Base-by-base conservation (phyloP, 768 basidiomycete genomes). In the Filobasidium floriforme region DNA sequence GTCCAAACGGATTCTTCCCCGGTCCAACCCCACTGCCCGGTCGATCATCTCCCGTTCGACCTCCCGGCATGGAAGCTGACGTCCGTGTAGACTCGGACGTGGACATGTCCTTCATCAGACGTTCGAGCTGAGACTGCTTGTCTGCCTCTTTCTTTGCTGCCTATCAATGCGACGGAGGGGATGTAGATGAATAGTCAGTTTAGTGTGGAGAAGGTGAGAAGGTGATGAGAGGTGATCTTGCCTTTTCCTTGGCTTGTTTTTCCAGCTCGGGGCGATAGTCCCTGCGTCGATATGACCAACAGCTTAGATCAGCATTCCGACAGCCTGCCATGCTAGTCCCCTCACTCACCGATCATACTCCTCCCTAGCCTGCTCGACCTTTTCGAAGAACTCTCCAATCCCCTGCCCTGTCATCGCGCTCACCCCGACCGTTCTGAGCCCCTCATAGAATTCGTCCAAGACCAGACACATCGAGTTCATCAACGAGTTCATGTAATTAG, bases 401-500 rank as follows among this genome's bases (percentile, higher is more conserved):
- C 96, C 96, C 37, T 86, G 88, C n/a, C 96, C 96, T 0, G 96
- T 98, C 83, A 90, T 82, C 66, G 93, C 92, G 19, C 91, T 93
- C 14, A 98, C 94, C 18, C 96, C 93, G 14, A 98, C 94, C 4
- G 92, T 85, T 82, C 90, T 90, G 62, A 99, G 81, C 70, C 96
- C 88, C 79, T 92, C 90, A 80, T 99, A 99, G 73, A 99, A 99
- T 75, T 98, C 96, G 73, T 99, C 96, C 62, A 99, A 80, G 7
- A 99, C 94, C 61, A 99, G 79, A 76, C 93, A 92, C 96, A 99
- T 98, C 75, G 90, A 92, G 70, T 94, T 92, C 94, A 98, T 99
- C 69, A 99, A 81, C 75, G 91, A 93, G 76, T 90, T 93, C 92
- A 97, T 96, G 78, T 97, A 98, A 46, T 89, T 92, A 59, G 90